Conservation (phyloP, 352 stramenopile species). For the Blastocystis sp. region DNA sequence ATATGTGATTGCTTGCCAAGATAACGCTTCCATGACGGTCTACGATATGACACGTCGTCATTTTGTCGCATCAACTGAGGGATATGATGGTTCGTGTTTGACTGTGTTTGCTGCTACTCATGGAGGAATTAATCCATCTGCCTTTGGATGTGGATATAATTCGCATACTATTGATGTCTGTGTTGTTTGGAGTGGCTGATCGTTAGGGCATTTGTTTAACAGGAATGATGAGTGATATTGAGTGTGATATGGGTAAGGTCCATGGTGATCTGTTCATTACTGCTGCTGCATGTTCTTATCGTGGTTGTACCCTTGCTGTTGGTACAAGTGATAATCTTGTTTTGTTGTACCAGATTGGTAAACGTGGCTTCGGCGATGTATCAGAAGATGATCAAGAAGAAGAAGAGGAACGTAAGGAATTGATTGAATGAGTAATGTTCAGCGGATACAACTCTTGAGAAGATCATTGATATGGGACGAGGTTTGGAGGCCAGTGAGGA, state of each 20-base stretch:
- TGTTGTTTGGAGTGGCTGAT: background rate
- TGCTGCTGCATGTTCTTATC: conserved; percentile 34
- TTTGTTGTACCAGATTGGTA: conserved; percentile 65
- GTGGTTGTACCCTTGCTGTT: conserved; percentile 54
- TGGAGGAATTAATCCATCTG: conserved; percentile 58
- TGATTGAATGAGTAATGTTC: background rate
- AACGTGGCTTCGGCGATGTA: conserved; percentile 42
- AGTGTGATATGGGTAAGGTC: background rate
- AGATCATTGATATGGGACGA: conserved; percentile 60
- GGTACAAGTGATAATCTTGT: conserved; percentile 62
- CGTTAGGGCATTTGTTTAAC: conserved; percentile 25
- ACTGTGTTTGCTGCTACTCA: conserved; percentile 49
- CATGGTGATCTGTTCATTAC: conserved; percentile 7
- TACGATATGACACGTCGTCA: conserved; percentile 67
- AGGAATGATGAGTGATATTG: conserved; percentile 50
- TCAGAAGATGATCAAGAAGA: conserved; percentile 59
- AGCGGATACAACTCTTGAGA: conserved; percentile 60
- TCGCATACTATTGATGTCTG: background rate
- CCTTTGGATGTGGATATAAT: conserved; percentile 51
- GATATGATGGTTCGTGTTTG: background rate
- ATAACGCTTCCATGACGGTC: conserved; percentile 18
- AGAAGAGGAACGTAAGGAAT: conserved; percentile 23
- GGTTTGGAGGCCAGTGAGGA: conserved; percentile 45
- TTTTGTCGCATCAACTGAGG: conserved; percentile 42
- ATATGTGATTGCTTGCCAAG: conserved; percentile 63